phyloP scores from a whole-genome alignment of 208 protist genomes.

The Leishmania tarentolae region DNA sequence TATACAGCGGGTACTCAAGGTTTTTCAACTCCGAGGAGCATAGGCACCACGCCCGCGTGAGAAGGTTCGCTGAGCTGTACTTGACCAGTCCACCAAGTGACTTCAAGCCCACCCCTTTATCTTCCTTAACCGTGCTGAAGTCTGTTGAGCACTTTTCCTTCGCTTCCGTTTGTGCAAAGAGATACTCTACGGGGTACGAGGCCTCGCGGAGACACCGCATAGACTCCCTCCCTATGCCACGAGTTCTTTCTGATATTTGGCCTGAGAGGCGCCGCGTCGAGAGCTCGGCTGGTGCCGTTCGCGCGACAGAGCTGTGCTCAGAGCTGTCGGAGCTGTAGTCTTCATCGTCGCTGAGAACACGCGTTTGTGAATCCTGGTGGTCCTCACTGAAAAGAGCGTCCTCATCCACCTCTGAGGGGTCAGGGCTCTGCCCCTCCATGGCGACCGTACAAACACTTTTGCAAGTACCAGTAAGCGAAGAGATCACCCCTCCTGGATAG shows the following conservation, averaged over 20 bases:
- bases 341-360: slow-evolving; percentile 24
- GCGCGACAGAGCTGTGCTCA: slow-evolving; percentile 7
- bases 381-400: slow-evolving; percentile 11
- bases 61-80: slow-evolving; percentile 33
- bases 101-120: slow-evolving; percentile 33
- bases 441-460: neutral
- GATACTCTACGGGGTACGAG: slow-evolving; percentile 32
- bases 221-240: slow-evolving; percentile 11
- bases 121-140: slow-evolving; percentile 21
- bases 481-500: neutral
- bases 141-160: slow-evolving; percentile 19
- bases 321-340: slow-evolving; percentile 45
- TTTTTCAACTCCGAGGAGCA: slow-evolving; percentile 29
- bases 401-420: slow-evolving; percentile 13
- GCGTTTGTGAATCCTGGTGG: slow-evolving; percentile 7
- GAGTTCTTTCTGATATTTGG: slow-evolving; percentile 10
- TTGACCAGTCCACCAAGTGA: slow-evolving; percentile 37
- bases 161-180: slow-evolving; percentile 12
- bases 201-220: slow-evolving; percentile 26
- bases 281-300: neutral
- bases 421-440: neutral
- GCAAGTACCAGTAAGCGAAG: neutral
- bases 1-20: slow-evolving; percentile 26
- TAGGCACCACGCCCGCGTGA: slow-evolving; percentile 33
- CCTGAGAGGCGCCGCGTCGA: slow-evolving; percentile 10